phyloP scores from a whole-genome alignment of 2,329 filamentous ascomycete species.

The Tricladium varicosporioides region DNA sequence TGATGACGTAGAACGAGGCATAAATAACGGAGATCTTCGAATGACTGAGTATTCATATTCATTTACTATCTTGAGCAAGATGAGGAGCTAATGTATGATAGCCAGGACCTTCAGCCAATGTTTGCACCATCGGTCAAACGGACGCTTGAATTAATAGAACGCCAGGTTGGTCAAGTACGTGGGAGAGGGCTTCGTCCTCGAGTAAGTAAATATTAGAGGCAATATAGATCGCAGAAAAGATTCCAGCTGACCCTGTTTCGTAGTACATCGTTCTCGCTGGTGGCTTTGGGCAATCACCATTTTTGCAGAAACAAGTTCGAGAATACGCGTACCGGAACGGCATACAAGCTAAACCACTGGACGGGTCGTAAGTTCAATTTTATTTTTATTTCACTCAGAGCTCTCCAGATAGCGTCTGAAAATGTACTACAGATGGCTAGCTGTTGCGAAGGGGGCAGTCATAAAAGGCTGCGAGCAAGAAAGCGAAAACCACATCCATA shows the following conservation, averaged over 20 bases:
- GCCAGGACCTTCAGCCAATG: neutral
- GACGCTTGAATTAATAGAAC: neutral
- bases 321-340: neutral
- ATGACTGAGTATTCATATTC: conserved; percentile 6
- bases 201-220: neutral
- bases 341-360: neutral
- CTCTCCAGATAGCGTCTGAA: no score
- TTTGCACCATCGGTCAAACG: neutral
- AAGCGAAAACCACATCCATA: conserved; percentile 12
- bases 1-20: neutral
- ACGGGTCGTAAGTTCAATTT: neutral
- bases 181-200: neutral
- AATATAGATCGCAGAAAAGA: neutral
- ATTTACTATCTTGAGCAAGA: no score
- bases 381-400: neutral
- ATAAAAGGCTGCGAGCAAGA: conserved; percentile 24
- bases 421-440: neutral
- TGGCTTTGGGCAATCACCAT: conserved; percentile 25
- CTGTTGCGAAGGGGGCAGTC: conserved; percentile 22
- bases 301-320: conserved; percentile 13
- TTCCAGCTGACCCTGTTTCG: neutral
- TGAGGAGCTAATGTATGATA: no score
- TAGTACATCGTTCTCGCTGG: conserved; percentile 13
- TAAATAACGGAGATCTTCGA: conserved; percentile 2
- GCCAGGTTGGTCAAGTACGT: neutral